Evolutionary conservation across 1,284 basidiomycete genomes (phyloP), one percentile per base, ranked within the genome.

Genomic region (Malassezia furfur): DNA sequence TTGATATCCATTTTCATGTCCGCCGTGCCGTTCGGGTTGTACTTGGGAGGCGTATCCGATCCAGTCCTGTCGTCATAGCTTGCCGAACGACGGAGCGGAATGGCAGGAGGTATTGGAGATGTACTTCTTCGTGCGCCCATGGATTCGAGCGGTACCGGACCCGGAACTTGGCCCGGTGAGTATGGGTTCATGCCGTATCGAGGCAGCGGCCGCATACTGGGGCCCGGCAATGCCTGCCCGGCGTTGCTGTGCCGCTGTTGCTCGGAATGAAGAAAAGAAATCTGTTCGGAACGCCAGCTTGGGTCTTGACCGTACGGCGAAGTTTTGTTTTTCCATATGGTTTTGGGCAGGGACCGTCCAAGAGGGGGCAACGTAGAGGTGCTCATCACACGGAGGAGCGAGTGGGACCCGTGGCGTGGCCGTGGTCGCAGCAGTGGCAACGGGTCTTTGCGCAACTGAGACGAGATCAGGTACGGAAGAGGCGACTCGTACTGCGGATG

Each of bases 381-480:
- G 30, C 30, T 43, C 40, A 43, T 43, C 12, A 15, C 21, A 43
- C 17, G 21, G 40, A 43, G 21, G 22, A 45, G 21, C 6, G 43
- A 19, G 21, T 45, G 9, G 17, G 28, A 14, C 8, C 25, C 19
- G n/a, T 8, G 25, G 11, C n/a, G 22, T 9, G 45, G 32, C n/a
- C 25, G 25, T 8, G 43, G 21, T 19, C 43, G 43, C 6, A 28
- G 43, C 25, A 45, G 43, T 7, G 32, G 10, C 10, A 46, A 8
- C 9, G 25, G n/a, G n/a, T 49, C 43, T 12, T 40, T 48, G 2
- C 25, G 34, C 3, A 41, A 36, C 40, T 51, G 54, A 7, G 54
- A 57, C 1, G 49, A 47, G 5, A 57, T 57, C 10, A 52, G 32
- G 22, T 57, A 57, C 1, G 54, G 54, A 2, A 57, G 50, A 8